Evolutionary conservation across 2,329 filamentous ascomycete genomes (phyloP).

Genomic region (Pestalotiopsis sp.): DNA sequence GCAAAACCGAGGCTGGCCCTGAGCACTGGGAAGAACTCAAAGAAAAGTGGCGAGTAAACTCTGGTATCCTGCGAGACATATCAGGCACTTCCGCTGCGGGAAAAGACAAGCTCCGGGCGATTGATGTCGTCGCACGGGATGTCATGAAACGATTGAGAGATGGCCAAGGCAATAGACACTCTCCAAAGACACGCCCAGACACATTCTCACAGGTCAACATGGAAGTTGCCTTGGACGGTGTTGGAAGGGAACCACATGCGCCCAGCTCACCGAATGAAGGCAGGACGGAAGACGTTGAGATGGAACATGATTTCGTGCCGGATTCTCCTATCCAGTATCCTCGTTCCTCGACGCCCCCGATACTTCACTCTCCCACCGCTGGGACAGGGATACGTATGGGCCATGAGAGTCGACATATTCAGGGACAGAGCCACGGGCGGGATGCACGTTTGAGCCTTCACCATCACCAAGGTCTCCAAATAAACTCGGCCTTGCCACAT

Average conservation of each 20-base stretch:
- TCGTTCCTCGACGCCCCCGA: neutral
- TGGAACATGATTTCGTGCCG: neutral
- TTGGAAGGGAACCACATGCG: neutral
- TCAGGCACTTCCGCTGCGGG: slow-evolving; percentile 54
- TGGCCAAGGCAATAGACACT: slow-evolving; percentile 57
- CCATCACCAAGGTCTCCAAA: slow-evolving; percentile 1
- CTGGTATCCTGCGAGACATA: slow-evolving; percentile 55
- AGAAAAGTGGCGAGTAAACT: slow-evolving; percentile 65
- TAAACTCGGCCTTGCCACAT: neutral
- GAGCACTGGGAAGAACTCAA: slow-evolving; percentile 75
- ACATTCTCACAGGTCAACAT: too few relatives aligned
- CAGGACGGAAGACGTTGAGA: neutral
- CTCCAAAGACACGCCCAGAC: neutral
- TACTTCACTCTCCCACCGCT: neutral
- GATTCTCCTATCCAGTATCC: neutral
- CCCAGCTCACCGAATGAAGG: neutral
- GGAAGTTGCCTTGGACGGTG: neutral
- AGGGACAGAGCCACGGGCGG: neutral
- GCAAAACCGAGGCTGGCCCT: slow-evolving; percentile 72
- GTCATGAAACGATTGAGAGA: slow-evolving; percentile 78
- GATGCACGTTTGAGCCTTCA: neutral
- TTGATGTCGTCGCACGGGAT: slow-evolving; percentile 74
- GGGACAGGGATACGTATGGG: neutral
- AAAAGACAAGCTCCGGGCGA: slow-evolving; percentile 60
- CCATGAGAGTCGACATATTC: neutral